Evolutionary conservation across 2,329 filamentous ascomycete species (phyloP), one percentile per base, ranked within the genome.

Genomic region (Zopfia rhizophila): DNA sequence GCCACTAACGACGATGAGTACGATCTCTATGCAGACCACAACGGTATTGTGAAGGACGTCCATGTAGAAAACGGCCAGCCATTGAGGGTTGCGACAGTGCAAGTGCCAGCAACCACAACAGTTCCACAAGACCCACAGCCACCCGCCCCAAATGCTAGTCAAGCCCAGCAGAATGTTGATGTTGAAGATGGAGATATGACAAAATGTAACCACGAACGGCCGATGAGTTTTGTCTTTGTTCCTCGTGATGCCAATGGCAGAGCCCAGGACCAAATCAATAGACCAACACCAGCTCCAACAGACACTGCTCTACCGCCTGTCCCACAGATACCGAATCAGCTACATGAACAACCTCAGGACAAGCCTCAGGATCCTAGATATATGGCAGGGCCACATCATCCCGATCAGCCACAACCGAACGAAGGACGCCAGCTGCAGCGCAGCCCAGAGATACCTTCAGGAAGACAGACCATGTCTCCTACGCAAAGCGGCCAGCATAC

Each of bases 221-320:
- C 68, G 5, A 71, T 72, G 69, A 72, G 69, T 49, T 72, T 72
- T 37, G 46, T 70, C 18, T 69, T 62, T 28, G 63, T 64, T 10
- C 58, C 63, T 38, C 58, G 62, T 16, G 69, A 72, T 48, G 55
- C 61, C 13, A 60, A 66, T 42, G 69, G 68, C 18, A 58, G 59
- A 17, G 66, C 65, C 11, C 68, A 70, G 27, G 69, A 72, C 32
- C 63, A 70, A 41, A 68, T 72, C 56, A 69, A 66, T 39, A 58
- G 55, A 14, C 42, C 48, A 24, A 38, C 32, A 22, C 22, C 22
- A 40, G 14, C 31, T 28, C 38, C 11, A 30, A 21, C 30, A 19
- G 28, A 45, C 4, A 22, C 13, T 11, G 27, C 45, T 31, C 36
- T 45, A 5, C 49, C 49, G 11, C 40, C 45, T 28, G 36, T 49